A percentile compares a stretch with the other conserved stretches of the same genome.
Evolutionary conservation across 2,329 filamentous ascomycete species (phyloP).

Genomic region (Ophiostoma quercus): DNA sequence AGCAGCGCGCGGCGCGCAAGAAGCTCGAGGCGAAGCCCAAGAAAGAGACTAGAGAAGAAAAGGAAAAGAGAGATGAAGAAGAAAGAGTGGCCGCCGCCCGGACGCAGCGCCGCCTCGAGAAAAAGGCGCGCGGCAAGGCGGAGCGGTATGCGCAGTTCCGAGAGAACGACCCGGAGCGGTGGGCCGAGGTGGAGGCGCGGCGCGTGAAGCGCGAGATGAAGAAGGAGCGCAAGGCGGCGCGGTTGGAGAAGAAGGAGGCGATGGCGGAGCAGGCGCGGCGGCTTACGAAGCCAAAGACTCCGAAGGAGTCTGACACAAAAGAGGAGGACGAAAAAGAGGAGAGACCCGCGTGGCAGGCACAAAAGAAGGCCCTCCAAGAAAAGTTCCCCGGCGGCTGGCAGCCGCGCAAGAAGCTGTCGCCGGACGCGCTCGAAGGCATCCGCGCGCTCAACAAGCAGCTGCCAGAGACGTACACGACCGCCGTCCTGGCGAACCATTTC

Average conservation of each 20-base stretch:
- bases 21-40: not conserved
- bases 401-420: slow-evolving; percentile 80
- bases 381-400: slow-evolving; percentile 82
- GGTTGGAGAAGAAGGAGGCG: slow-evolving; percentile 2
- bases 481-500: slow-evolving; percentile 70
- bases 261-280: not conserved
- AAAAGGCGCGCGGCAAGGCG: slow-evolving; percentile 9
- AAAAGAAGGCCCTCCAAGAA: slow-evolving; percentile 66
- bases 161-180: not conserved
- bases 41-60: not conserved
- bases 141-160: not conserved
- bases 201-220: slow-evolving; percentile 11
- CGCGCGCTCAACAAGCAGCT: slow-evolving; percentile 73
- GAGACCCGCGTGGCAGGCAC: slow-evolving; percentile 57
- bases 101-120: not conserved
- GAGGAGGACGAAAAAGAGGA: not conserved
- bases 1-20: not conserved
- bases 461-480: slow-evolving; percentile 70
- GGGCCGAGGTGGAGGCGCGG: not conserved
- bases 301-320: not conserved
- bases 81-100: not conserved
- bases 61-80: not conserved
- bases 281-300: not conserved
- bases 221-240: not conserved
- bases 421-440: slow-evolving; percentile 87